Base-by-base conservation (phyloP, 2,329 filamentous ascomycete genomes). In the Xenosphaeropsis pyriputrescens region DNA sequence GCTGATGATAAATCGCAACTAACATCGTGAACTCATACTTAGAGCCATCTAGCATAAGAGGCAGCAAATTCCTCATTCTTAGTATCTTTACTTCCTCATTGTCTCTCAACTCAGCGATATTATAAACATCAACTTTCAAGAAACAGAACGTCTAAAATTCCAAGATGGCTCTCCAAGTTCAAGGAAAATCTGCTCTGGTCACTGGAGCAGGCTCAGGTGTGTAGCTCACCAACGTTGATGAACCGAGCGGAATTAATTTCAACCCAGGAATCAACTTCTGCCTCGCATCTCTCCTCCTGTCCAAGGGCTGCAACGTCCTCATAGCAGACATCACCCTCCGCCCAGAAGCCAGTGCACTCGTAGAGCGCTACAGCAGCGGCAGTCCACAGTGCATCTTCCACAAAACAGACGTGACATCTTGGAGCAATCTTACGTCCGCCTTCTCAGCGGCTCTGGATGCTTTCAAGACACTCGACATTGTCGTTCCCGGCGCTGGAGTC, bases 401-500 rank as follows among this genome's bases (percentile, higher is more conserved):
- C 17, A 49, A 59, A 43, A 65, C 63, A 2, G 61, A 68, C 39
- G 64, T 68, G 0, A 58, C 60, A 0, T 56, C 54, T 0, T 67
- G 63, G 64, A 42, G 50, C 1, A 54, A 57, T 4, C 45, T 67
- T 0, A 35, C 50, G 1, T 41, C 41, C 13, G 55, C 62, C 45
- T 63, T 65, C 37, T 44, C 53, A 3, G 43, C 45, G 3, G 48
- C 62, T 0, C 31, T 56, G 1, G 16, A 41, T 1, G 52, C 59
- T 18, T 65, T 66, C 36, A 58, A 57, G 0, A 35, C 14, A 11
- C 43, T 37, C 31, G 47, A 50, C 36, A 56, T 68, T 17, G 49
- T 67, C 3, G 65, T 61, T 29, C 62, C 64, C 0, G 63, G 63
- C 0, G 64, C 64, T 0, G 64, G 64, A 18, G 51, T 68, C 4